Conservation (phyloP, 768 basidiomycete genomes). For the Leccinum truebloodii region DNA sequence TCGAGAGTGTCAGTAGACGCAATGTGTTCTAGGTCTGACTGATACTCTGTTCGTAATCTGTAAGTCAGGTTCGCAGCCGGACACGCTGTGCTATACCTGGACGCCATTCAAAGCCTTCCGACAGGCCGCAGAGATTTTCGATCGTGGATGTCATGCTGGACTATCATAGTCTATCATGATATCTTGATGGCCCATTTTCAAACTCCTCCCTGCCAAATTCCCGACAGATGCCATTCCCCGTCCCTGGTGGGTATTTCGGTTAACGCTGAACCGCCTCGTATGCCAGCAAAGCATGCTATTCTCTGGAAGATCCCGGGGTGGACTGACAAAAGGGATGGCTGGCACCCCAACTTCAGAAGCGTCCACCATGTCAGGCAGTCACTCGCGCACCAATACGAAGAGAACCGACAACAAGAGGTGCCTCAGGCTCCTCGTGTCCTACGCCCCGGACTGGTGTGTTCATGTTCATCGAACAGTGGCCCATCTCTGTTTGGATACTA, state of each 20-base stretch:
- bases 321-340: background rate
- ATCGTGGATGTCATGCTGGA: constrained; percentile 23
- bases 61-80: constrained; percentile 4
- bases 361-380: constrained; percentile 17
- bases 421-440: constrained; percentile 55
- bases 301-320: background rate
- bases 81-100: constrained; percentile 41
- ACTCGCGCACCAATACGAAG: constrained; percentile 14
- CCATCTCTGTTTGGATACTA: constrained; percentile 2
- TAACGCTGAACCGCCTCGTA: background rate
- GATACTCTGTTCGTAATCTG: constrained; percentile 48
- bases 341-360: background rate
- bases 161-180: background rate
- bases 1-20: constrained; percentile 66
- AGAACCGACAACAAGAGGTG: constrained; percentile 29
- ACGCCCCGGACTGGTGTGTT: constrained; percentile 75
- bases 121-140: constrained; percentile 12
- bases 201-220: background rate
- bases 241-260: too few relatives aligned
- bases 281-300: background rate
- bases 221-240: too few relatives aligned
- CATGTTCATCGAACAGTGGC: constrained; percentile 19
- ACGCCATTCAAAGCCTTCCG: constrained; percentile 48
- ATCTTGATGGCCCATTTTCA: background rate
- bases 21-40: constrained; percentile 57